phyloP scores from a whole-genome alignment of 352 stramenopile genomes.

The Phytophthora megakarya region DNA sequence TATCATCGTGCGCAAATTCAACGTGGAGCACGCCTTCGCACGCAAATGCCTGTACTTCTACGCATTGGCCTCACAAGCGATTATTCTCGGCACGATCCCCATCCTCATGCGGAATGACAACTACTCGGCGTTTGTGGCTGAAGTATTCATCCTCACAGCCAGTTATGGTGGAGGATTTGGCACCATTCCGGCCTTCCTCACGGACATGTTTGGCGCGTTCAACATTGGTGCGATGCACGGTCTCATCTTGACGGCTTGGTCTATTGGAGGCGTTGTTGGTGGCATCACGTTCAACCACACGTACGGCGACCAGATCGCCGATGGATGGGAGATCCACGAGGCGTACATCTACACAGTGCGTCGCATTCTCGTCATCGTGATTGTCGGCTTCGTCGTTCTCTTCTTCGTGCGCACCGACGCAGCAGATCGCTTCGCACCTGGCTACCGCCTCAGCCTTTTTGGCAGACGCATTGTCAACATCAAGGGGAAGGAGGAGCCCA shows the following conservation, averaged over 20 bases:
- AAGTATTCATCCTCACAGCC: conserved; percentile 71
- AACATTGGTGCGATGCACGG: conserved; percentile 86
- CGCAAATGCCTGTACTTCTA: conserved; percentile 68
- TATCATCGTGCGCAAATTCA: conserved; percentile 39
- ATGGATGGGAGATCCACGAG: conserved; percentile 44
- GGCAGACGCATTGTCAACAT: conserved; percentile 60
- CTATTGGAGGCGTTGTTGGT: conserved; percentile 70
- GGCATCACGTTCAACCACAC: conserved; percentile 74
- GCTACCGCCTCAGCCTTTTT: conserved; percentile 67
- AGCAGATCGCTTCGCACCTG: conserved; percentile 62
- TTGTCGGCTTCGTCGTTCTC: conserved; percentile 59
- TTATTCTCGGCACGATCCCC: conserved; percentile 72
- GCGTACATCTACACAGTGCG: conserved; percentile 71
- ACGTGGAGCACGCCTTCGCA: conserved; percentile 46
- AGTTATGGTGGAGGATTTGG: conserved; percentile 77
- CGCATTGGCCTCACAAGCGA: conserved; percentile 55
- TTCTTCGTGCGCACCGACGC: conserved; percentile 71
- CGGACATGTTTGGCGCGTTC: conserved; percentile 83
- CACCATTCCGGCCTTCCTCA: conserved; percentile 75
- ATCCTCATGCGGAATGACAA: conserved; percentile 57
- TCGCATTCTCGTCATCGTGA: conserved; percentile 64
- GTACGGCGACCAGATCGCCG: conserved; percentile 44
- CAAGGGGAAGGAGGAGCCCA: conserved; percentile 48
- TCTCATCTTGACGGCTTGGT: conserved; percentile 76
- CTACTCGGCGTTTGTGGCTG: conserved; percentile 60